Evolutionary conservation across 1,284 basidiomycete genomes (phyloP).

Genomic region (Sporisorium reilianum): DNA sequence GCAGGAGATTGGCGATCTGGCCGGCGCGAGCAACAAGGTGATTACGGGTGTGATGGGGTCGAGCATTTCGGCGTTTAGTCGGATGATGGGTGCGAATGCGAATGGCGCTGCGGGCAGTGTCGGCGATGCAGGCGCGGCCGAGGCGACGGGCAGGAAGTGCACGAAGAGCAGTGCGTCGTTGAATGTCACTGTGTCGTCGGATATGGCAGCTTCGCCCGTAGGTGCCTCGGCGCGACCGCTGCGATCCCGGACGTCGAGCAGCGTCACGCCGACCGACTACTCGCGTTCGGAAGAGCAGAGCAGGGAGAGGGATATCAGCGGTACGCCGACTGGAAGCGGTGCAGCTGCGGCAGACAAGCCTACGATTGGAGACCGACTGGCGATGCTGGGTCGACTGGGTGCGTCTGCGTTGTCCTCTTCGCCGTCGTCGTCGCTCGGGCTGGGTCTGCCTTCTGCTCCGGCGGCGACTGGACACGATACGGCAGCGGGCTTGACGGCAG

Average conservation of each 20-base stretch:
- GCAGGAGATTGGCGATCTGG: slow-evolving; percentile 84
- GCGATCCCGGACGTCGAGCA: neutral
- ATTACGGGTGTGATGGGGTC: slow-evolving; percentile 81
- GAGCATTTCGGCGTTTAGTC: slow-evolving; percentile 72
- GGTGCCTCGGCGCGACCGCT: neutral
- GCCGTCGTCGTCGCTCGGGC: slow-evolving; percentile 13
- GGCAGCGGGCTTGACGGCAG: neutral
- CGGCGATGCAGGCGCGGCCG: neutral
- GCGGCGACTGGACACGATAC: neutral
- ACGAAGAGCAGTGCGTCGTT: slow-evolving; percentile 14
- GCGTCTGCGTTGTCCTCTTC: slow-evolving; percentile 13
- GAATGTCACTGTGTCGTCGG: neutral
- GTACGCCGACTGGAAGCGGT: neutral
- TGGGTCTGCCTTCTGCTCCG: slow-evolving; percentile 10
- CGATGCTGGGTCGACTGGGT: slow-evolving; percentile 71
- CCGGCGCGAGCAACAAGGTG: slow-evolving; percentile 65
- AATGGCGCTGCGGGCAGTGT: neutral
- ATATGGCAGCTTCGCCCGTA: neutral
- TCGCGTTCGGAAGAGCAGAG: slow-evolving; percentile 9
- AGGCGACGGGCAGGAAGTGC: neutral
- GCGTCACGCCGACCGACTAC: slow-evolving; percentile 9
- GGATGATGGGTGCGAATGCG: slow-evolving; percentile 39
- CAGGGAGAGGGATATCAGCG: slow-evolving; percentile 6
- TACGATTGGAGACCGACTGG: slow-evolving; percentile 70
- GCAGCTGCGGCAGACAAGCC: slow-evolving; percentile 13